Base-by-base conservation (phyloP, 306 rosid species). In the Sphenostylis stenocarpa region DNA sequence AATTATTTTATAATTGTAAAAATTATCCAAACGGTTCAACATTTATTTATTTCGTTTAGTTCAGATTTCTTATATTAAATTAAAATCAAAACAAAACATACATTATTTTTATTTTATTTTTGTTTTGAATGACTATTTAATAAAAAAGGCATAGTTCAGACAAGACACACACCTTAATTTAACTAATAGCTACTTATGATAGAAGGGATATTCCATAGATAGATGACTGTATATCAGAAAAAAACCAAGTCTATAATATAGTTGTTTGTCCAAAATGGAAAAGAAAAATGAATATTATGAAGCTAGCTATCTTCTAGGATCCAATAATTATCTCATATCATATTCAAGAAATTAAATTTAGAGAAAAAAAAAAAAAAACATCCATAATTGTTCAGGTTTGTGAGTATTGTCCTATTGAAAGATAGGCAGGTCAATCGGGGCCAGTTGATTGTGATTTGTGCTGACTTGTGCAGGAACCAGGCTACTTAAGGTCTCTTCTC, bases 361-460 rank as follows among this genome's bases (percentile, higher is more conserved):
- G 8, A 6, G 41, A 78, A 61, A 67, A 31, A 52, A 65, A 4
- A 49, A 78, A 61, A 67, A 31, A 52, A 65, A 4, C 24, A 53
- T 15, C 36, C 83, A 63, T 17, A 17, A 19, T 34, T 34, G 2
- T 67, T 14, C 7, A 6, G 19, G 33, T 38, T 65, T n/a, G 19
- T 53, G 72, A 56, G 79, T 76, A 8, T 19, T 70, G 77, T 67
- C 16, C 86, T 88, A 86, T 49, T 82, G 87, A 81, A 61, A 94
- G 80, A 94, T 71, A 34, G 98, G 98, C 78, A 94, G 97, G 72
- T 92, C 98, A 60, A 1, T 84, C 74, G 4, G 79, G 4, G 72
- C 60, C 47, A 64, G 84, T 47, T 81, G 89, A 81, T 65, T 12
- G 44, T 2, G 21, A 55, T 78, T 75, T 34, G 57, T 70, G 74